Percentiles rank a stretch among this genome's conserved stretches.
These are phyloP conservation scores for Tulasnella sp. DNA, from an alignment of 768 basidiomycete species.

Conservation along the genomic window DNA sequence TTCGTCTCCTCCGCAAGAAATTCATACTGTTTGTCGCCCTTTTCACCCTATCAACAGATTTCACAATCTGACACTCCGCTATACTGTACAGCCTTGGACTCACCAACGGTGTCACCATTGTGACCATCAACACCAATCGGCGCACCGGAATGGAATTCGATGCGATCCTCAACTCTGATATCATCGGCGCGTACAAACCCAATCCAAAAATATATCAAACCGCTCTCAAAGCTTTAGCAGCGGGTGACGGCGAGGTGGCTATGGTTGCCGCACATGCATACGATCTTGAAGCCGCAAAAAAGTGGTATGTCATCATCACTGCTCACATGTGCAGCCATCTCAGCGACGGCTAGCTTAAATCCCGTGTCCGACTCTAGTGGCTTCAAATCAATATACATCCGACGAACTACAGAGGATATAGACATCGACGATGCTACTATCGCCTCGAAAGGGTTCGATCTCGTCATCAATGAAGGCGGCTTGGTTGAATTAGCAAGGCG, in stretches of 20 bases:
- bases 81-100: constrained; percentile 2
- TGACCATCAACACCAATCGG: constrained; percentile 3
- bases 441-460: constrained; percentile 7
- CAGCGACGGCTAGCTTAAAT: background rate
- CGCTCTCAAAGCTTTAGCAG: constrained; percentile 5
- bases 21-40: background rate
- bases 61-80: background rate
- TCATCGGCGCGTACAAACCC: constrained; percentile 15
- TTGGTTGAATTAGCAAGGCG: constrained; percentile 15
- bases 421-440: background rate
- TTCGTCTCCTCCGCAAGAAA: constrained; percentile 8
- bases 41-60: background rate
- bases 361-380: background rate
- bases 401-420: constrained; percentile 14
- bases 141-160: constrained; percentile 8
- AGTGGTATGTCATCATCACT: constrained; percentile 1
- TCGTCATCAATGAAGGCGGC: constrained; percentile 14
- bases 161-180: constrained; percentile 9
- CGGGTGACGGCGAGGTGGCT: constrained; percentile 1
- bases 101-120: constrained; percentile 9
- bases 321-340: background rate
- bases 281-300: constrained; percentile 14
- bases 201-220: constrained; percentile 11
- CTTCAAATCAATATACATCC: constrained; percentile 13
- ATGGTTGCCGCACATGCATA: constrained; percentile 16